phyloP scores from a whole-genome alignment of 352 stramenopile genomes.

The Peronospora farinosa region DNA sequence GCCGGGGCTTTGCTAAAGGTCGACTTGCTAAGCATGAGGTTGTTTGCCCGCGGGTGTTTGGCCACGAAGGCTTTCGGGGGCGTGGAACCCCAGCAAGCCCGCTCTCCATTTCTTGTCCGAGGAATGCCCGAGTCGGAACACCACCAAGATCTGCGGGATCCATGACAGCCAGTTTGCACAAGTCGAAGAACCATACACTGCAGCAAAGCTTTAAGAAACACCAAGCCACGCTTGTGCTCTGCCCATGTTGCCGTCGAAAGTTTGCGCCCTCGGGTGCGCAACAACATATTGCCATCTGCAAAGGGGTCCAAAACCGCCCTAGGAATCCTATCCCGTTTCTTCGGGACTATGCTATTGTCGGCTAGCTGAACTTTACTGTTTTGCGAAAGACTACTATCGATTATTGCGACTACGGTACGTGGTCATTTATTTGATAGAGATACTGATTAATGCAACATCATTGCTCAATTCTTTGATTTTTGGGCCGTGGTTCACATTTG shows the following conservation, averaged over 20 bases:
- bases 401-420: slow-evolving; percentile 6
- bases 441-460: slow-evolving; percentile 18
- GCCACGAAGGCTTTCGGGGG: slow-evolving; percentile 68
- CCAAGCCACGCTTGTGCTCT: slow-evolving; percentile 73
- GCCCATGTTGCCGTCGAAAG: slow-evolving; percentile 69
- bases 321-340: slow-evolving; percentile 66
- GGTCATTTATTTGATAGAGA: slow-evolving; percentile 1
- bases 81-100: slow-evolving; percentile 31
- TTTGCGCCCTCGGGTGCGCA: slow-evolving; percentile 77
- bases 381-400: slow-evolving; percentile 1
- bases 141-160: slow-evolving; percentile 13
- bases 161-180: slow-evolving; percentile 20
- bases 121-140: slow-evolving; percentile 11
- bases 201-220: slow-evolving; percentile 70
- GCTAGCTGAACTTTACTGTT: slow-evolving; percentile 20
- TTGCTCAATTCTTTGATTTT: slow-evolving; percentile 11
- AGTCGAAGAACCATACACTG: slow-evolving; percentile 53
- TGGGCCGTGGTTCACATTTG: neutral
- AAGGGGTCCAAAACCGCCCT: slow-evolving; percentile 71
- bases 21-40: slow-evolving; percentile 75
- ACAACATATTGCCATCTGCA: slow-evolving; percentile 84
- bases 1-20: slow-evolving; percentile 73
- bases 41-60: slow-evolving; percentile 75
- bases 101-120: slow-evolving; percentile 6
- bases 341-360: slow-evolving; percentile 59